A percentile compares a stretch with the other conserved stretches of the same genome.
These are phyloP conservation scores for Uronychia setigera DNA, from an alignment of 73 alveolate genomes.

Conservation along the genomic window DNA sequence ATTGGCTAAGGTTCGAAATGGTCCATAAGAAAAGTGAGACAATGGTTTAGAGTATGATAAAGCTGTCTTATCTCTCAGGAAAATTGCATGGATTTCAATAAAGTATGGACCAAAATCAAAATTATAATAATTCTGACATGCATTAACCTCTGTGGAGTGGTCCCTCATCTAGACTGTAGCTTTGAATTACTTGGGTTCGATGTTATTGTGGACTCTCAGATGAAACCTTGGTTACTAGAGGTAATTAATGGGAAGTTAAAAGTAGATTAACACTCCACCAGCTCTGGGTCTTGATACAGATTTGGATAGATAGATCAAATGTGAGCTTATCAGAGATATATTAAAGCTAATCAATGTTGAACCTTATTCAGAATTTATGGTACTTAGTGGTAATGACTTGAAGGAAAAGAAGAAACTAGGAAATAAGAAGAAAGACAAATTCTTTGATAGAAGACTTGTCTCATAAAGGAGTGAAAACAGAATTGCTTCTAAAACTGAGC, in stretches of 20 bases:
- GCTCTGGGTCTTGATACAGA: conserved; percentile 62
- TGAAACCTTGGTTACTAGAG: conserved; percentile 70
- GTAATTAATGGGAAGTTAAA: conserved; percentile 9
- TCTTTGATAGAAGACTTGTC: neutral
- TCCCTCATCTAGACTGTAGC: conserved; percentile 60
- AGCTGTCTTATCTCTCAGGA: conserved; percentile 12
- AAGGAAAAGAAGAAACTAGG: neutral
- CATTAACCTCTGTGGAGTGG: conserved; percentile 17
- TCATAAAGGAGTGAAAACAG: neutral
- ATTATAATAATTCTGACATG: conserved; percentile 45
- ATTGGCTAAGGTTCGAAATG: conserved; percentile 62
- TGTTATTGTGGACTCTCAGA: conserved; percentile 44
- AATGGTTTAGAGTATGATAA: conserved; percentile 31
- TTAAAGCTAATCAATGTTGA: conserved; percentile 38
- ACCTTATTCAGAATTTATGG: conserved; percentile 7
- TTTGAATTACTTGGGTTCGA: conserved; percentile 67
- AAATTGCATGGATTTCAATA: conserved; percentile 29
- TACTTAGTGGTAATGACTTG: neutral
- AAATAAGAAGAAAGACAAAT: neutral
- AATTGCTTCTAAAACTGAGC: too few relatives aligned
- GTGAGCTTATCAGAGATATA: conserved; percentile 52
- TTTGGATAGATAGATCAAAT: conserved; percentile 47
- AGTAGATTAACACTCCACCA: conserved; percentile 50
- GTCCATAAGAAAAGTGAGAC: conserved; percentile 49
- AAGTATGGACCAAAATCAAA: conserved; percentile 50